Evolutionary conservation across 2,329 filamentous ascomycete species (phyloP).

Genomic region (Zymoseptoria brevis): DNA sequence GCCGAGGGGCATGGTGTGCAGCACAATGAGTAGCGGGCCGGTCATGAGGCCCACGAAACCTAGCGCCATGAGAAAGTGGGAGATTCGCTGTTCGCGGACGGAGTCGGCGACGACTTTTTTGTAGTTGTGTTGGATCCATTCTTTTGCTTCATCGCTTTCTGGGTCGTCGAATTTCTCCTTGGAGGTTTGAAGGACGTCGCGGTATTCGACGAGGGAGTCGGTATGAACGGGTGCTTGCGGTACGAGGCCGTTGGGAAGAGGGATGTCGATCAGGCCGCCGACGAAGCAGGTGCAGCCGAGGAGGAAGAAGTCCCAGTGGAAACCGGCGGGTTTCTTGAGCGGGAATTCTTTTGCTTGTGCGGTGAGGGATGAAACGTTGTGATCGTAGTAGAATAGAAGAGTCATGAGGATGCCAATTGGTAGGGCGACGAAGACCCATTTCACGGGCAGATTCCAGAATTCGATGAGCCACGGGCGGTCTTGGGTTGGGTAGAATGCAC

Average conservation of each 20-base stretch:
- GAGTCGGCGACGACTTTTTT: constrained; percentile 39
- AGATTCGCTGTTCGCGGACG: constrained; percentile 51
- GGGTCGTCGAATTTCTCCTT: constrained; percentile 37
- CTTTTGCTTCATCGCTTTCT: constrained; percentile 28
- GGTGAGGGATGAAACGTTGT: constrained; percentile 48
- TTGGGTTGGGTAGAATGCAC: constrained; percentile 42
- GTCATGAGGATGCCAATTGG: constrained; percentile 48
- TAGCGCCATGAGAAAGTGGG: constrained; percentile 49
- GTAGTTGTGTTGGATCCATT: constrained; percentile 34
- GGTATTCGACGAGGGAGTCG: constrained; percentile 40
- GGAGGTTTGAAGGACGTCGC: constrained; percentile 35
- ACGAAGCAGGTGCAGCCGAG: constrained; percentile 50
- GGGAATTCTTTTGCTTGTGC: constrained; percentile 51
- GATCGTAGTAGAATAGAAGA: constrained; percentile 51
- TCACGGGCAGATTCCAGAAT: constrained; percentile 46
- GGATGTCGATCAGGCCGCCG: constrained; percentile 48
- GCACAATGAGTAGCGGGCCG: constrained; percentile 45
- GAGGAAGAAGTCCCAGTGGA: constrained; percentile 55
- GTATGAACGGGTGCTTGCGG: constrained; percentile 55
- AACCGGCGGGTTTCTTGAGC: constrained; percentile 51
- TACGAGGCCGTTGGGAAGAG: constrained; percentile 52
- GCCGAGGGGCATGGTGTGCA: constrained; percentile 48
- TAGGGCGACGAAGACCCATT: constrained; percentile 47
- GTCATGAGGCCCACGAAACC: constrained; percentile 50
- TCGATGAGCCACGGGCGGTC: constrained; percentile 42